These are phyloP conservation scores for Annona squamosa DNA, from an alignment of 164 flowering plant genomes.

Conservation along the genomic window DNA sequence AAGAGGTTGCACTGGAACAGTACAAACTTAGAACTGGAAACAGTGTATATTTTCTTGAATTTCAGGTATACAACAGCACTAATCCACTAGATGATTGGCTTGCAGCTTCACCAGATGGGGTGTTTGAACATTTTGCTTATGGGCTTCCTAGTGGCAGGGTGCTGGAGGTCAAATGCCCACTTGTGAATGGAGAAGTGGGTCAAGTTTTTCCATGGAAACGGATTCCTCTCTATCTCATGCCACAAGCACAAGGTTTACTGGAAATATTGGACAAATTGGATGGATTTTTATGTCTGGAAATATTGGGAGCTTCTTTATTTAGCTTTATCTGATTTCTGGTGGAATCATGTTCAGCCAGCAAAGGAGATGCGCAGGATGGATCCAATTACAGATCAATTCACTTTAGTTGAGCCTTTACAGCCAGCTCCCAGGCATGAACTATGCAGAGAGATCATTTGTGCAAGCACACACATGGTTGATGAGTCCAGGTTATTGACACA, in stretches of 20 bases:
- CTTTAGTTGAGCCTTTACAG: constrained; percentile 3
- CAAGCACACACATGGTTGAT: constrained; percentile 41
- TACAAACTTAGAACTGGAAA: constrained; percentile 55
- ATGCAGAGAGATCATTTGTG: constrained; percentile 27
- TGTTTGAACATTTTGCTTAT: constrained; percentile 24
- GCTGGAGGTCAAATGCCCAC: constrained; percentile 63
- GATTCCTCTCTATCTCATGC: constrained; percentile 48
- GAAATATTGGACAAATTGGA: constrained; percentile 69
- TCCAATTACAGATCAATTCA: constrained; percentile 14
- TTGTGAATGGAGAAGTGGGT: constrained; percentile 34
- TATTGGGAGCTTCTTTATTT: constrained; percentile 45
- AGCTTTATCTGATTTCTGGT: constrained; percentile 67
- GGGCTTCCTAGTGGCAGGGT: constrained; percentile 45
- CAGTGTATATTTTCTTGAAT: constrained; percentile 31
- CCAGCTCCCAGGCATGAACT: constrained; percentile 41
- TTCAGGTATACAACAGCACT: constrained; percentile 32
- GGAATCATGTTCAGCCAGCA: constrained; percentile 61
- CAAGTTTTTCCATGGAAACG: constrained; percentile 47
- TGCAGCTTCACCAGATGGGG: constrained; percentile 69
- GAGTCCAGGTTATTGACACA: constrained; percentile 33
- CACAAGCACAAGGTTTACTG: constrained; percentile 75
- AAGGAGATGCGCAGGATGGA: constrained; percentile 33
- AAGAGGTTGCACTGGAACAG: constrained; percentile 54
- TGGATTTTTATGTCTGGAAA: constrained; percentile 68
- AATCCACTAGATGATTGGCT: constrained; percentile 45